Evolutionary conservation across 371 early-diverging fungal genomes (phyloP).

Genomic region (Mortierella sp.): DNA sequence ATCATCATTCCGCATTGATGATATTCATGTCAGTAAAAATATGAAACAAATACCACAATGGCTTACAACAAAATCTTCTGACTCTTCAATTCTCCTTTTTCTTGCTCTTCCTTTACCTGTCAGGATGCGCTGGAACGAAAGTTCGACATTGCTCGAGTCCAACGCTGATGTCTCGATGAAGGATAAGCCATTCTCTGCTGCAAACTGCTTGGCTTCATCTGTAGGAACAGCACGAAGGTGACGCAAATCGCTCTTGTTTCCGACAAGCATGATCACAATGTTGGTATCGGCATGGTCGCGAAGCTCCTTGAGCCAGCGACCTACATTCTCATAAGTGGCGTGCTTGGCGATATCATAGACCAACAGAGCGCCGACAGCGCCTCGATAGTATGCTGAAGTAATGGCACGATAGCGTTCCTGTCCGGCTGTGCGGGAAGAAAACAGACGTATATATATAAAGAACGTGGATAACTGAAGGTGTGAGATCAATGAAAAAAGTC

Average conservation of each 20-base stretch:
- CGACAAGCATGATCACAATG: conserved; percentile 99
- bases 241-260: conserved; percentile 99
- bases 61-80: too few species aligned
- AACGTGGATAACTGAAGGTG: not conserved
- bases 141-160: conserved; percentile 94
- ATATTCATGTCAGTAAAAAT: too few species aligned
- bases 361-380: conserved; percentile 98
- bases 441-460: not conserved
- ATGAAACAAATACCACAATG: too few species aligned
- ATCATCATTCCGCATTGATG: not conserved
- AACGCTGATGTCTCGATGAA: conserved; percentile 98
- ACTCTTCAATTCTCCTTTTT: too few species aligned
- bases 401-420: conserved; percentile 93
- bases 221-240: conserved; percentile 96
- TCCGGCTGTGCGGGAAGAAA: conserved; percentile 68
- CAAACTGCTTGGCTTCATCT: conserved; percentile 97
- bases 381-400: conserved; percentile 97
- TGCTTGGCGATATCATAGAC: conserved; percentile 99
- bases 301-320: conserved; percentile 98
- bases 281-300: conserved; percentile 98
- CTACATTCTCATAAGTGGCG: conserved; percentile 94
- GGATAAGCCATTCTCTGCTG: conserved; percentile 90
- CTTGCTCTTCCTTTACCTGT: conserved; percentile 72
- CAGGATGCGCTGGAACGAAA: conserved; percentile 92
- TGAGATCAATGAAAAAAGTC: not conserved